Conservation (phyloP, 2,329 filamentous ascomycete genomes). For the Microsporum audouinii region DNA sequence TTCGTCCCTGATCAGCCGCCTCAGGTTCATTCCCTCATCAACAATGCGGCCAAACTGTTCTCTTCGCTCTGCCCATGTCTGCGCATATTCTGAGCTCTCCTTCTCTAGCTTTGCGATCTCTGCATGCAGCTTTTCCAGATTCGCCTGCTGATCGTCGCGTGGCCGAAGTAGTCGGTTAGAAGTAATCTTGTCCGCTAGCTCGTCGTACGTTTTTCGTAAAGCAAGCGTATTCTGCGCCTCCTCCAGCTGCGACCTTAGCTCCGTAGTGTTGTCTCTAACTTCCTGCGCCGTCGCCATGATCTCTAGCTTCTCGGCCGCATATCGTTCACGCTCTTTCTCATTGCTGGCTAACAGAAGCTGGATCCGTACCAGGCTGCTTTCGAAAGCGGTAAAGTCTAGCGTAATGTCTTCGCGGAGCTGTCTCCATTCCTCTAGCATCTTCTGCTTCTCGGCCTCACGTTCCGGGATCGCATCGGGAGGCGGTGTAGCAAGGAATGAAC, state of each 20-base stretch:
- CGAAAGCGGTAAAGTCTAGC: conserved; percentile 79
- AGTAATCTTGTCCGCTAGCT: conserved; percentile 75
- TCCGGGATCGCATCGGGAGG: conserved; percentile 47
- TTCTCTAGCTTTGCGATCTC: conserved; percentile 80
- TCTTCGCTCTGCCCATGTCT: conserved; percentile 71
- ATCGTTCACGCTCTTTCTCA: conserved; percentile 68
- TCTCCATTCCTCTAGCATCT: conserved; percentile 45
- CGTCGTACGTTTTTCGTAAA: conserved; percentile 75
- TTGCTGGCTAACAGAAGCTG: conserved; percentile 81
- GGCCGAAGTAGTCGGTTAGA: conserved; percentile 67
- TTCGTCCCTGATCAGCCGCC: conserved; percentile 80
- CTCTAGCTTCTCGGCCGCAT: conserved; percentile 64
- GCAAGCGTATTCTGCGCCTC: conserved; percentile 63
- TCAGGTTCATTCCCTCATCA: conserved; percentile 76
- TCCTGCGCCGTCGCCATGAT: conserved; percentile 68
- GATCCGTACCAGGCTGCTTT: conserved; percentile 73
- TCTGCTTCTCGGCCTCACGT: conserved; percentile 38
- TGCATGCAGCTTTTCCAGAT: conserved; percentile 69
- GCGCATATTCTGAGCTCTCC: conserved; percentile 69
- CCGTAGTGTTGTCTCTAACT: conserved; percentile 62
- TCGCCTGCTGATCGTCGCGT: conserved; percentile 68
- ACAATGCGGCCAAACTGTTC: conserved; percentile 83
- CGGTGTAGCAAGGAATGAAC: conserved; percentile 51
- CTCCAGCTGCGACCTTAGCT: conserved; percentile 63
- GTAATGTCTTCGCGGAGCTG: conserved; percentile 71